These are phyloP conservation scores for Trichomonas tenax DNA, from an alignment of 208 protist genomes.

Conservation along the genomic window DNA sequence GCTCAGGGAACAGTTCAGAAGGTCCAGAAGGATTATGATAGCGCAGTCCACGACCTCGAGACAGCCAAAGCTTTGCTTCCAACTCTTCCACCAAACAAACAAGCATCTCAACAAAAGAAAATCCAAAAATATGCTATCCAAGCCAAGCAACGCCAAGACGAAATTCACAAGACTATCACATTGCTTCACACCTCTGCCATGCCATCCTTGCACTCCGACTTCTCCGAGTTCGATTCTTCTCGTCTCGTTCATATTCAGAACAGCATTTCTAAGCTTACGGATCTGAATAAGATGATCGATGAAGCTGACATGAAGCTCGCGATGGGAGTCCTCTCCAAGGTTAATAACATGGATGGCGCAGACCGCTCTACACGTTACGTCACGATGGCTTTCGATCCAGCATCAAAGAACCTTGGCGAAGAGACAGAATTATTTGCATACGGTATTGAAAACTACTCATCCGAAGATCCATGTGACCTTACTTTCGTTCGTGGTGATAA, in stretches of 20 bases:
- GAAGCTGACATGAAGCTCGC: not conserved
- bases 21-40: not conserved
- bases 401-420: not conserved
- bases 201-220: not conserved
- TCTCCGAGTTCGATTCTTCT: not conserved
- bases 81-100: not conserved
- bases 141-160: not conserved
- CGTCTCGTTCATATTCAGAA: not conserved
- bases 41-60: not conserved
- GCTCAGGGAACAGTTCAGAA: not conserved
- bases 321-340: not conserved
- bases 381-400: not conserved
- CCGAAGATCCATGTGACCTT: not conserved
- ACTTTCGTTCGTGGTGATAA: not conserved
- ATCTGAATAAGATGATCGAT: not conserved
- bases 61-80: not conserved
- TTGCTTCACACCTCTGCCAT: not conserved
- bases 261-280: not conserved
- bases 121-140: not conserved
- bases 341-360: not conserved
- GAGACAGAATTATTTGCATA: not conserved
- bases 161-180: not conserved
- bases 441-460: not conserved
- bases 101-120: not conserved
- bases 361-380: not conserved